These are phyloP conservation scores for Biscogniauxia marginata DNA, from an alignment of 2,329 filamentous ascomycete species.

Conservation along the genomic window DNA sequence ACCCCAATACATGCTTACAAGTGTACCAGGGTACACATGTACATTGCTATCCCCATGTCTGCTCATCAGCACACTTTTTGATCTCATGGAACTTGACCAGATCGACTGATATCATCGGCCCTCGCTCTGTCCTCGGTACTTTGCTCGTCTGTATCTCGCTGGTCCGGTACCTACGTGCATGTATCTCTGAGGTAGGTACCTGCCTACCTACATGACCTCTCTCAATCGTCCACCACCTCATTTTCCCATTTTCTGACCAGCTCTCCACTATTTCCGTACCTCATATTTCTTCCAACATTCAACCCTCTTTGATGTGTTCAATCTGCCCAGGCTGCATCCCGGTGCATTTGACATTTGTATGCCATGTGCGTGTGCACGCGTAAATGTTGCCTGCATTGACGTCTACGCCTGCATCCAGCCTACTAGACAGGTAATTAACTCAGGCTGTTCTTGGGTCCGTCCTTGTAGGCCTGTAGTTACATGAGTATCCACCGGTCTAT, in stretches of 20 bases:
- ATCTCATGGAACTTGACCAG: background rate
- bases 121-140: background rate
- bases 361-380: no score
- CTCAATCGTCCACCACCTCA: background rate
- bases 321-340: background rate
- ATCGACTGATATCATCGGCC: background rate
- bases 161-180: background rate
- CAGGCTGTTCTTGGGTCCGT: background rate
- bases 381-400: background rate
- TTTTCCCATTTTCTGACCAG: background rate
- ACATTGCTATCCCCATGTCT: background rate
- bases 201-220: conserved; percentile 1
- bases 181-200: background rate
- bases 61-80: background rate
- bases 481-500: background rate
- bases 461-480: background rate
- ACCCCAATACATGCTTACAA: conserved; percentile 12
- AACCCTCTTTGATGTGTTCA: background rate
- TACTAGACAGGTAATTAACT: background rate
- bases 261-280: background rate
- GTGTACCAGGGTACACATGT: background rate
- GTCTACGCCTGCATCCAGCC: background rate
- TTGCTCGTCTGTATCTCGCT: conserved; percentile 7
- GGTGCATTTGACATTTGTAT: no score
- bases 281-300: conserved; percentile 1